Conservation (phyloP, 2,329 filamentous ascomycete species). For the Fusarium haematococcum region DNA sequence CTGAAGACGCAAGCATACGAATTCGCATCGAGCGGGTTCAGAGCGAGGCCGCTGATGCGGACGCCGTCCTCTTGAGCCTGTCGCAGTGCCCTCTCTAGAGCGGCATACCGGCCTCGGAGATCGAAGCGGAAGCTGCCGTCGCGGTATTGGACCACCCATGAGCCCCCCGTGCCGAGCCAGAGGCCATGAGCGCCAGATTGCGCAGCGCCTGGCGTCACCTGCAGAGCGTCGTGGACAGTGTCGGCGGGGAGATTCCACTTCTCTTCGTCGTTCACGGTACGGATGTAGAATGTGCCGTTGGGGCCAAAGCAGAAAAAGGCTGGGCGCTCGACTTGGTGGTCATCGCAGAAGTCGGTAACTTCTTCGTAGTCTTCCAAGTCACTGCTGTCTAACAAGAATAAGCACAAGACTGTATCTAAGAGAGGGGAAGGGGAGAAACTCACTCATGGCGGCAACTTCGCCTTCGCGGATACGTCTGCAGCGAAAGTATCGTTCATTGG, state of each 20-base stretch:
- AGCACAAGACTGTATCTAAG: neutral
- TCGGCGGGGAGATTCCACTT: slow-evolving; percentile 29
- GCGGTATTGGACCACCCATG: slow-evolving; percentile 42
- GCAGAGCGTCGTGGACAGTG: slow-evolving; percentile 6
- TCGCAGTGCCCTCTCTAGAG: slow-evolving; percentile 3
- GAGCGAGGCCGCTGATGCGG: slow-evolving; percentile 25
- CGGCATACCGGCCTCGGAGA: slow-evolving; percentile 27
- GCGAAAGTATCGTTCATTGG: slow-evolving; percentile 33
- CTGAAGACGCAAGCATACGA: slow-evolving; percentile 31
- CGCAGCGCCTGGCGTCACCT: slow-evolving; percentile 8
- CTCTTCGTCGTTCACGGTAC: slow-evolving; percentile 22
- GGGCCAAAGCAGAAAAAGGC: slow-evolving; percentile 36
- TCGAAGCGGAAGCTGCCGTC: slow-evolving; percentile 29
- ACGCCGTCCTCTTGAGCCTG: slow-evolving; percentile 6
- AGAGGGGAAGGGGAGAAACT: neutral
- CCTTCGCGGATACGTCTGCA: slow-evolving; percentile 31
- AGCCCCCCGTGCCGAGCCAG: slow-evolving; percentile 35
- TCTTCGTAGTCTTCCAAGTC: slow-evolving; percentile 35
- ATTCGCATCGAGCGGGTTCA: slow-evolving; percentile 24
- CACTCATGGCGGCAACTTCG: slow-evolving; percentile 28
- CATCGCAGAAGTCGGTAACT: slow-evolving; percentile 25
- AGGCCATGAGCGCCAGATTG: slow-evolving; percentile 22
- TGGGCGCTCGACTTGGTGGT: slow-evolving; percentile 38
- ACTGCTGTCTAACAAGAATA: slow-evolving; percentile 16
- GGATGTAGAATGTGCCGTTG: slow-evolving; percentile 33